A percentile compares a stretch with the other conserved stretches of the same genome.
Evolutionary conservation across 345 rosid genomes (phyloP).

Genomic region (Ailanthus altissimus): DNA sequence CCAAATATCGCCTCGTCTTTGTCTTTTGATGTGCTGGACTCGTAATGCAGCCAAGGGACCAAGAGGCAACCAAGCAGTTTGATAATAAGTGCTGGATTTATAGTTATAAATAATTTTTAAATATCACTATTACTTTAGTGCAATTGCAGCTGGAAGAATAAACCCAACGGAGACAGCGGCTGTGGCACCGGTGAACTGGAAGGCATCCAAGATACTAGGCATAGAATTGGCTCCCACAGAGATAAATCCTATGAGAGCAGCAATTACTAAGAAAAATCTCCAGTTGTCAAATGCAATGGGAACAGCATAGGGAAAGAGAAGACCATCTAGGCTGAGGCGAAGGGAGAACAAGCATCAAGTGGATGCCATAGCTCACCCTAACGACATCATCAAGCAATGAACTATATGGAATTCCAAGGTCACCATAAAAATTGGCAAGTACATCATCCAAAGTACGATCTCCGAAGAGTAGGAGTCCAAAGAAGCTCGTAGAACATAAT

Average conservation of each 20-base stretch:
- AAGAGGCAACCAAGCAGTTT: background rate
- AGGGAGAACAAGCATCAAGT: slow-evolving; percentile 76
- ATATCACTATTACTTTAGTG: slow-evolving; percentile 37
- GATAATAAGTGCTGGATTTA: background rate
- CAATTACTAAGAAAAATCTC: slow-evolving; percentile 51
- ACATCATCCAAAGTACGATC: slow-evolving; percentile 60
- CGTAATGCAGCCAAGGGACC: background rate
- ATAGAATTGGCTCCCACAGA: slow-evolving; percentile 61
- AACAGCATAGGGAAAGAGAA: slow-evolving; percentile 56
- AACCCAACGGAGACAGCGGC: slow-evolving; percentile 57
- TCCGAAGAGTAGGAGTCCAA: slow-evolving; percentile 68
- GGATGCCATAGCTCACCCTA: slow-evolving; percentile 63
- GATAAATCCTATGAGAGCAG: slow-evolving; percentile 53
- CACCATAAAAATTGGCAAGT: slow-evolving; percentile 72
- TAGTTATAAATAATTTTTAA: background rate
- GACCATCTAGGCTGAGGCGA: slow-evolving; percentile 66
- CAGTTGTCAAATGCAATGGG: slow-evolving; percentile 49
- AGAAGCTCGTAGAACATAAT: slow-evolving; percentile 66
- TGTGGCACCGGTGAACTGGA: slow-evolving; percentile 72
- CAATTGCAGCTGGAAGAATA: slow-evolving; percentile 64
- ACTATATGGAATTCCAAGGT: slow-evolving; percentile 66
- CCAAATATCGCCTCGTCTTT: background rate
- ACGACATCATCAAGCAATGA: slow-evolving; percentile 57
- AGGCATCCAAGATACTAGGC: slow-evolving; percentile 73
- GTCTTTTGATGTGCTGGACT: background rate